Base-by-base conservation (phyloP, 208 protist species). In the Leishmania amazonensis region DNA sequence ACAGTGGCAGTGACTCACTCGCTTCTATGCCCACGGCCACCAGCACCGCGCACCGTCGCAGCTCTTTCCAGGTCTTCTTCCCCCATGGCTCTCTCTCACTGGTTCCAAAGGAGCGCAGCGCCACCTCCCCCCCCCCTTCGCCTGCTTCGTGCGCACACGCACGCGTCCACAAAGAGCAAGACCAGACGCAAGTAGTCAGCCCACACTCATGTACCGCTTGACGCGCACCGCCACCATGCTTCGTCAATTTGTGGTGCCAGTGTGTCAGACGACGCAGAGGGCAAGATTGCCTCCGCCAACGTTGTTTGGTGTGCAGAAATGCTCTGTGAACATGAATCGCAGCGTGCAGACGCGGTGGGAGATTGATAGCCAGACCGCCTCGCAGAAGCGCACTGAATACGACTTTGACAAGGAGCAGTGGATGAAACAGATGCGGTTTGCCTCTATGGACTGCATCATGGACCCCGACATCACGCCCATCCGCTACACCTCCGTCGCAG, bases 341-440 rank as follows among this genome's bases (percentile, higher is more conserved):
- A 96, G 91, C 71, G 89, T 94, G n/a, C 95, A 96, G 83, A 96
- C 95, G 31, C 88, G 91, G 21, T 94, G 89, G 90, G 91, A 96
- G 77, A 84, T 93, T 24, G 93, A 98, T 21, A 92, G 87, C 73
- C 88, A 95, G 83, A 82, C 67, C 0, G 89, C 86, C 42, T 93
- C 91, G 31, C 89, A 97, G 81, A 87, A 91, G 79, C 89, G 93
- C 71, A 98, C 95, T 19, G 95, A 98, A 76, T 98, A 98, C 79
- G 95, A 98, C 87, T 95, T 98, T 81, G 95, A 98, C 83, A 96
- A 96, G 87, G 93, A 98, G 76, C 92, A 98, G 84, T 98, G 95
- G 93, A 94, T 91, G 81, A 98, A 98, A 79, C 93, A 98, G 83
- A 98, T 98, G 95, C 87, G 89, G n/a, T 95, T 96, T 86, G 92